Evolutionary conservation across 805 yeast genomes (phyloP), one percentile per base, ranked within the genome.

Genomic region (Lipomyces lipofer): DNA sequence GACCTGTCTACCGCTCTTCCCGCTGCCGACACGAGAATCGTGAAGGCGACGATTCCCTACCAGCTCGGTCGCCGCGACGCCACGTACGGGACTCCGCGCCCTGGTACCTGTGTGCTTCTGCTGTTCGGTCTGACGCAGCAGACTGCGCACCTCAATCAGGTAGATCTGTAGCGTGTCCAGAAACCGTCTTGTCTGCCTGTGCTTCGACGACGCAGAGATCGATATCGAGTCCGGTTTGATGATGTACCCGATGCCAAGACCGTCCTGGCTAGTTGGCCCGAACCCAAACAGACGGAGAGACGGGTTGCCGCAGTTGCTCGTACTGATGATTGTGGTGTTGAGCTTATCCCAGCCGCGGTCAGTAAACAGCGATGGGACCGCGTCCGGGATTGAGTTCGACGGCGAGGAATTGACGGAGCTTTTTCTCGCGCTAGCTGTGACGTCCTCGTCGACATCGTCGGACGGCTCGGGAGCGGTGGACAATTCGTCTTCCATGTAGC

Each of bases 251-350:
- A 90, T 79, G n/a, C 97, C 97, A 69, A 85, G 89, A 2, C 97
- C 97, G 66, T 88, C 91, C 45, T 89, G 85, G 12, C 86, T 77
- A 1, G 89, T 91, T 2, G 97, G 97, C 2, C 96, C 95, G 66
- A 90, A 90, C 0, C 97, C 97, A 73, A 90, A 90, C 47, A 85
- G 75, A 59, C 86, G 83, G 53, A 90, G 75, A 1, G 96, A 86
- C 4, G 96, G 95, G 68, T 90, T 90, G 35, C 97, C 97, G 73
- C 97, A 90, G 70, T 90, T 90, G 15, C 91, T 83, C 4, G 94
- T 86, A 12, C 95, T 86, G 24, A 90, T 73, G 19, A 89, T 78
- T 4, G 92, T 85, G 62, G 84, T 86, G 71, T 88, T 88, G 55
- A 90, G 72, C 66, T 83, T 81, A 64, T 85, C 88, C 97, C 97